Base-by-base conservation (phyloP, 2,329 filamentous ascomycete species). In the Alternaria atra region DNA sequence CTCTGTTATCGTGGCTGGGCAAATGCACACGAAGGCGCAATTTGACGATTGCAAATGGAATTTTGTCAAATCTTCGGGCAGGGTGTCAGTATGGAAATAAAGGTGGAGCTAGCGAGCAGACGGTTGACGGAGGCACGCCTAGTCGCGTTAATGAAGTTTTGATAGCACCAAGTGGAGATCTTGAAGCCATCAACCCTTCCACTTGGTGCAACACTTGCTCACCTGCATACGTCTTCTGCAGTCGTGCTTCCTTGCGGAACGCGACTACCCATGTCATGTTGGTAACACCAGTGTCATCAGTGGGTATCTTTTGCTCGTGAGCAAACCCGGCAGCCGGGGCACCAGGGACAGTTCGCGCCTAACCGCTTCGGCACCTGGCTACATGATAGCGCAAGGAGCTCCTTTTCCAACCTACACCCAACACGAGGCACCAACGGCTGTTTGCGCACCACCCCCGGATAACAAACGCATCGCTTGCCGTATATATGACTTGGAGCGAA, bases 41-140 rank as follows among this genome's bases (percentile, higher is more conserved):
- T 25, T 55, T 39, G 44, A 39, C 48, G 58, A 61, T 61, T 61
- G 58, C 58, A 61, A 61, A 61, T 61, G 54, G 40, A 58, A 53
- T 61, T 35, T 51, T 29, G 58, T 61, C 58, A 61, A 37, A 37
- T 8, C 30, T 34, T 54, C 39, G 59, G 40, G 34, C 15, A 57
- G 47, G 34, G 46, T 34, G 23, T 35, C 53, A 12, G 47, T 34
- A 30, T 57, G 25, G 17, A 30, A 52, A 52, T 48, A 60, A 50
- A 47, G 34, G 58, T 56, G 53, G 58, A 52, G 29, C 53, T 43
- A 35, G 58, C 15, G 46, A 48, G 23, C 43, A 27, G 17, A 56
- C 57, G 52, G 29, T 59, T 59, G 44, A 44, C 58, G 54, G 58
- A 39, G 47, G 52, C 35, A 6, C 35, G 39, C 53, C 58, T 50